Percentiles rank a stretch among this genome's conserved stretches.
Conservation (phyloP, 2,329 filamentous ascomycete species). For the Aspergillus eucalypticola region DNA sequence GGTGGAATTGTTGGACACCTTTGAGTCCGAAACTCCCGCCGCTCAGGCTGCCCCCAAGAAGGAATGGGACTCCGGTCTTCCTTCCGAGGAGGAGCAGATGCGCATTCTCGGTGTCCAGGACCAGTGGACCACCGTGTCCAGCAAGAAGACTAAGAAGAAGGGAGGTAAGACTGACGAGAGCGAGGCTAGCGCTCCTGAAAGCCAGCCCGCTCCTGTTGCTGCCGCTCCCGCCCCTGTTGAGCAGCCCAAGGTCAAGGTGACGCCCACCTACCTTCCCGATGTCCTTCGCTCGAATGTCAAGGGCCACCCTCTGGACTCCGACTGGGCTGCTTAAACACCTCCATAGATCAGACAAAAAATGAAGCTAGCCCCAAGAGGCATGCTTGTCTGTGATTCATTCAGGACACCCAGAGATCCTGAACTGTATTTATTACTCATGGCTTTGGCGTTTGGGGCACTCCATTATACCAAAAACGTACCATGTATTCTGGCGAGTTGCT, state of each 20-base stretch:
- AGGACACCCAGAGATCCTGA: slow-evolving; percentile 20
- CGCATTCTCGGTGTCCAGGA: slow-evolving; percentile 51
- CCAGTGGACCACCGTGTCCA: slow-evolving; percentile 63
- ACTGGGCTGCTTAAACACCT: slow-evolving; percentile 43
- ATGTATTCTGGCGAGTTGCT: slow-evolving; percentile 20
- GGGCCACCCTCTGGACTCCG: slow-evolving; percentile 48
- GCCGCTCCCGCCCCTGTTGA: slow-evolving; percentile 29
- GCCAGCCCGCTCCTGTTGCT: slow-evolving; percentile 25
- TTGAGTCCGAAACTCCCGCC: slow-evolving; percentile 32
- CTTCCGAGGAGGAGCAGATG: slow-evolving; percentile 64
- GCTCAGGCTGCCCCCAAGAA: slow-evolving; percentile 23
- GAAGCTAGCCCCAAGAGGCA: slow-evolving; percentile 1
- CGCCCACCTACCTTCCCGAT: slow-evolving; percentile 37
- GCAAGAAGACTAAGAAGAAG: slow-evolving; percentile 58
- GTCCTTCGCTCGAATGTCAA: slow-evolving; percentile 36
- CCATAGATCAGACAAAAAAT: slow-evolving; percentile 1
- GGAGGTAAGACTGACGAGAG: slow-evolving; percentile 45
- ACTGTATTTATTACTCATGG: slow-evolving; percentile 37
- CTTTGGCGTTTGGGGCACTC: slow-evolving; percentile 36
- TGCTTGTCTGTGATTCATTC: not conserved
- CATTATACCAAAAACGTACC: slow-evolving; percentile 30
- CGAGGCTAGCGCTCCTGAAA: slow-evolving; percentile 45
- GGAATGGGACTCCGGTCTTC: slow-evolving; percentile 51
- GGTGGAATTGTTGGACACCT: slow-evolving; percentile 45
- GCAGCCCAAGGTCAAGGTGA: slow-evolving; percentile 36